phyloP scores from a whole-genome alignment of 2,329 filamentous ascomycete genomes.

The Trichoderma sp. region DNA sequence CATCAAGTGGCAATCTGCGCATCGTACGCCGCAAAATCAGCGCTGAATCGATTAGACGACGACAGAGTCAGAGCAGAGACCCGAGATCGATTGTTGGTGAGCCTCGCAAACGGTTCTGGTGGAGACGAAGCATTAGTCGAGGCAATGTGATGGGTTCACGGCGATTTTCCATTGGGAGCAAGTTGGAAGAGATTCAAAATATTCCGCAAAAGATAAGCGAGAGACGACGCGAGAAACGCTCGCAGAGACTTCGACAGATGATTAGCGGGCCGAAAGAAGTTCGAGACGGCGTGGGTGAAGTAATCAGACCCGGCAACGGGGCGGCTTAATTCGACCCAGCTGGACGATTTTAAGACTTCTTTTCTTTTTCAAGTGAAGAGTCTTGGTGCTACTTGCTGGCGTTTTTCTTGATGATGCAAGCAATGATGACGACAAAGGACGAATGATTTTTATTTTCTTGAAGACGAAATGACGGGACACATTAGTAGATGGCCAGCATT shows the following conservation, averaged over 20 bases:
- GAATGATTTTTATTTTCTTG: slow-evolving; percentile 12
- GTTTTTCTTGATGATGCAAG: background rate
- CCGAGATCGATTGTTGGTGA: slow-evolving; percentile 36
- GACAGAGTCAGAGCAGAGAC: slow-evolving; percentile 29
- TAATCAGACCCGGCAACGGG: slow-evolving; percentile 45
- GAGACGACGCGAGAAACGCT: slow-evolving; percentile 56
- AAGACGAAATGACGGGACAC: slow-evolving; percentile 12
- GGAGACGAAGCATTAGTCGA: slow-evolving; percentile 31
- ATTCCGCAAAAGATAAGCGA: slow-evolving; percentile 58
- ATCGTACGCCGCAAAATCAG: slow-evolving; percentile 56
- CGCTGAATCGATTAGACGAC: slow-evolving; percentile 40
- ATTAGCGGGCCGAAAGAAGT: slow-evolving; percentile 61
- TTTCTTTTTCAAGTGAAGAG: background rate
- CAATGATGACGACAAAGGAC: background rate
- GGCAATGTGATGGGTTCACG: slow-evolving; percentile 28
- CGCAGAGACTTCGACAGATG: slow-evolving; percentile 56
- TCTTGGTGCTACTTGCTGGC: background rate
- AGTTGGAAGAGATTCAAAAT: slow-evolving; percentile 52
- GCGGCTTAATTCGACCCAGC: slow-evolving; percentile 16
- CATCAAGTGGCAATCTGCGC: slow-evolving; percentile 58
- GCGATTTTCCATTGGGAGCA: slow-evolving; percentile 45
- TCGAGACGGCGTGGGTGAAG: slow-evolving; percentile 56
- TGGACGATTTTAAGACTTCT: background rate
- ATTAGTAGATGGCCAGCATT: background rate
- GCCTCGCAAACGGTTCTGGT: slow-evolving; percentile 32